Evolutionary conservation across 768 basidiomycete species (phyloP), one percentile per base, ranked within the genome.

Genomic region (Mycena leptocephala): DNA sequence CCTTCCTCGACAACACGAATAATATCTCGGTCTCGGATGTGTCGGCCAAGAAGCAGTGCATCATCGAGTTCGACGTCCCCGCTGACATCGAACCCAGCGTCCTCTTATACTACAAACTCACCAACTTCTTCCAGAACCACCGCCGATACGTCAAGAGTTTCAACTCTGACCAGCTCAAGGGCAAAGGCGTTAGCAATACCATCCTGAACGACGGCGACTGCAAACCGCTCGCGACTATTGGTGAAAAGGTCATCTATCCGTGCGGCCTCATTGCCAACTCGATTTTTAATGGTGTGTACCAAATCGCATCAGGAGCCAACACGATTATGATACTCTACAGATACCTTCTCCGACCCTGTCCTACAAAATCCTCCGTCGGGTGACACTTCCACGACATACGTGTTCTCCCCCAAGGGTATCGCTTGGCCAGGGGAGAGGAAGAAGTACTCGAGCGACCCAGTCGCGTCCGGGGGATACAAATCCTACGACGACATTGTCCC

Each of bases 211-310:
- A 88, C 59, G 92, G 96, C 37, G 93, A 97, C 81, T 99, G 98
- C 90, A 95, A 96, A 83, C 98, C 98, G 3, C 88, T 98, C 59
- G 95, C 90, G n/a, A 82, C 88, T 6, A 84, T 85, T 8, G 84
- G 89, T 64, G 85, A 86, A 72, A 92, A 90, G 80, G 88, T 91
- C 11, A 92, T 97, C 82, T 99, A 97, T 81, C 98, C 98, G 2
- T 99, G 98, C 79, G 98, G 98, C 48, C 88, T 99, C 77, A 98
- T 99, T 77, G 98, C 98, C 56, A 99, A 99, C 86, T 98, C 97
- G 2, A 46, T 97, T 13, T 99, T 99, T 89, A 99, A 99, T 81
- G 97, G 97, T 96, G 62, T 18, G 43, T 41, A 91, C 78, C n/a
- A 10, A 14, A 16, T 26, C 26, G 24, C 22, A 16, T 32, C 32